A percentile compares a stretch with the other conserved stretches of the same genome.
Conservation (phyloP, 2,329 filamentous ascomycete genomes). For the Bipolaris cookei region DNA sequence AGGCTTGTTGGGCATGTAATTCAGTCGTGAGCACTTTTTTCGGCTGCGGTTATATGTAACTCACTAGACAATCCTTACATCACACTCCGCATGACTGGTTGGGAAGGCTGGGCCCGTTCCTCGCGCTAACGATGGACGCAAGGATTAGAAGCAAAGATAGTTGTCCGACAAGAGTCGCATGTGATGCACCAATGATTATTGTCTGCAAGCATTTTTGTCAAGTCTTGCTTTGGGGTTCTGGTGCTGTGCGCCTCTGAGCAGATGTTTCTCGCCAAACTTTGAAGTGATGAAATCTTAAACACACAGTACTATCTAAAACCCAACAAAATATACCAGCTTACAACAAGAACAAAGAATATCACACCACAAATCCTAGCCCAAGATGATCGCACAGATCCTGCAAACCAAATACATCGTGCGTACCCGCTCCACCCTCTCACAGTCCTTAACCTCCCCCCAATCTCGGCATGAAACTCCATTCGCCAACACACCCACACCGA, state of each 20-base stretch:
- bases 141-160: background rate
- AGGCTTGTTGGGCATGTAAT: background rate
- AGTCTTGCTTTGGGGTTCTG: no score
- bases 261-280: background rate
- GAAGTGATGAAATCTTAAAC: background rate
- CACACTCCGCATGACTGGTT: background rate
- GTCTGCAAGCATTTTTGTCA: background rate
- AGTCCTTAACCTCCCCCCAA: background rate
- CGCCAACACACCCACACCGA: background rate
- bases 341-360: background rate
- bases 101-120: background rate
- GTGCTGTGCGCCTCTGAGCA: no score
- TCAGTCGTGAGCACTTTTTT: background rate
- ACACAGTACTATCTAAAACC: no score
- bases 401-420: background rate
- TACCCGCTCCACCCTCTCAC: background rate
- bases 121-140: background rate
- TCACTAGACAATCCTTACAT: background rate
- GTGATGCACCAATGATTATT: background rate
- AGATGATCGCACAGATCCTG: background rate
- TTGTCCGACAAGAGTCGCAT: background rate
- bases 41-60: background rate
- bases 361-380: background rate
- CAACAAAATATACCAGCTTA: background rate
- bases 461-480: background rate